Base-by-base conservation (phyloP, 176 grass and related monocot genomes). In the Juncus effusus region DNA sequence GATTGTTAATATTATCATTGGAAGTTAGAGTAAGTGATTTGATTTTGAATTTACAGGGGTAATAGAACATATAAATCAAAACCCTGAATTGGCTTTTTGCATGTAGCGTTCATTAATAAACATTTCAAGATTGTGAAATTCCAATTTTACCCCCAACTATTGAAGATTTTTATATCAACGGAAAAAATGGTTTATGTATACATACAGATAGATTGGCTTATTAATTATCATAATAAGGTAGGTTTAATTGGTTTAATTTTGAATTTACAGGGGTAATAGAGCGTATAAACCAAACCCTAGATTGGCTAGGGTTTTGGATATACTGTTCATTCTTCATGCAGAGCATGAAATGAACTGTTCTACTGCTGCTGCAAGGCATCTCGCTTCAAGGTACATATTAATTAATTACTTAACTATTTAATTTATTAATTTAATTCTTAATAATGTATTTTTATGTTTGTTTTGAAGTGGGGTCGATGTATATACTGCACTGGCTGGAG, bases 281-380 rank as follows among this genome's bases (percentile, higher is more conserved):
- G 56, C 86, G 56, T 99, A 99, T 65, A 82, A 77, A 56, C 94
- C 88, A 72, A 99, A 99, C 42, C 75, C 88, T 65, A 79, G 83
- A 79, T 89, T 99, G 80, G 80, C 88, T 65, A 77, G 88, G 73
- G 88, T 77, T 73, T 72, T 99, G 67, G 88, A 99, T 56, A 74
- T 99, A 58, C 88, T 99, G 51, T 93, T 99, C 62, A 93, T 99
- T 77, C 83, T 99, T 13, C 94, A 99, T 80, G 94, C 94, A 15
- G 94, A 99, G 71, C 94, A 99, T 65, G 94, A 99, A 83, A 99
- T 93, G 94, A 99, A 99, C 68, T 99, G 88, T 70, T 99, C 94
- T 56, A 89, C 88, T 35, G 82, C 94, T 90, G 88, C 88, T 65
- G 94, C 82, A 72, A 88, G 94, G 53, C 94, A 99, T 80, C 88